Evolutionary conservation across 2,329 filamentous ascomycete genomes (phyloP).

Genomic region (Sarocladium kiliense): DNA sequence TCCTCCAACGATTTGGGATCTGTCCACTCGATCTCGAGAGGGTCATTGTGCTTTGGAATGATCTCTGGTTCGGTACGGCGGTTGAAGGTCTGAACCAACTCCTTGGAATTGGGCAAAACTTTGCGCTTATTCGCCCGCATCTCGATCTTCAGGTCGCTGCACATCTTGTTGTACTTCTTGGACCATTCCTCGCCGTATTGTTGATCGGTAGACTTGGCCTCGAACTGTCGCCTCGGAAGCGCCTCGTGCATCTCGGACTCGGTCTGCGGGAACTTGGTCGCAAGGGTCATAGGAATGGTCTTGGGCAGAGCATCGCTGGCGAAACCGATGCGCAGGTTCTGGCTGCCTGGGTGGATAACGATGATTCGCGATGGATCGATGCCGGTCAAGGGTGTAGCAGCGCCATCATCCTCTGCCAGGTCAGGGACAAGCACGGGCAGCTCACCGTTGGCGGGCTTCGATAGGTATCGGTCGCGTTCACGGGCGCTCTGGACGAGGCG

Average conservation of each 20-base stretch:
- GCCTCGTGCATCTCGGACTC: conserved; percentile 81
- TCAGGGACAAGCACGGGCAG: conserved; percentile 55
- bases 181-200: conserved; percentile 81
- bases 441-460: conserved; percentile 63
- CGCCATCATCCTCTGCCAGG: conserved; percentile 53
- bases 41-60: conserved; percentile 93
- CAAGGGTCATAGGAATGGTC: conserved; percentile 89
- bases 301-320: conserved; percentile 95
- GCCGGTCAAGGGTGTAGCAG: conserved; percentile 51
- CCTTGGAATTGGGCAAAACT: conserved; percentile 94
- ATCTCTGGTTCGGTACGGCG: conserved; percentile 75
- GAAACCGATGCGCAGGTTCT: conserved; percentile 89
- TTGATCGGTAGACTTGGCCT: conserved; percentile 62
- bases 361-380: conserved; percentile 84
- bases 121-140: conserved; percentile 94
- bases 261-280: conserved; percentile 68
- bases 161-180: conserved; percentile 75
- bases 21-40: conserved; percentile 92
- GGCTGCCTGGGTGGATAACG: conserved; percentile 90
- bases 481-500: conserved; percentile 80
- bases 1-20: conserved; percentile 65
- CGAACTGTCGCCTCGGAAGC: conserved; percentile 66
- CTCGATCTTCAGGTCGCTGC: conserved; percentile 77
- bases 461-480: conserved; percentile 76
- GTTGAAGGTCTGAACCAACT: conserved; percentile 93